phyloP scores from a whole-genome alignment of 495 filamentous ascomycete species.

The Xylaria bambusicola region DNA sequence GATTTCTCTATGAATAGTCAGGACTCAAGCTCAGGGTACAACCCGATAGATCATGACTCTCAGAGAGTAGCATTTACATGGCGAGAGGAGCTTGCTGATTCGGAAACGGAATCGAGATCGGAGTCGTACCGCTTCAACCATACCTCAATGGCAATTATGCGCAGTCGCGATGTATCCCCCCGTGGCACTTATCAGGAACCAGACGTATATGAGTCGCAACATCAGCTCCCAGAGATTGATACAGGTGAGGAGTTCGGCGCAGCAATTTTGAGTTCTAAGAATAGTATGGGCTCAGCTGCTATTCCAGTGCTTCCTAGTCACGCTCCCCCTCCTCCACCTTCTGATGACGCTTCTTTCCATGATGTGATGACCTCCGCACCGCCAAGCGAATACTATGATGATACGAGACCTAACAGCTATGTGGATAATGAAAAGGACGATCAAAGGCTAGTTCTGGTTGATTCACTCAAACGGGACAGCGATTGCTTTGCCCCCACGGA shows the following conservation, averaged over 20 bases:
- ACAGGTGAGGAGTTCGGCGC: constrained; percentile 36
- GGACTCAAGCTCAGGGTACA: constrained; percentile 39
- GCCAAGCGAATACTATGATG: constrained; percentile 41
- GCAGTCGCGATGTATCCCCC: constrained; percentile 25
- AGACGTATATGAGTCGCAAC: constrained; percentile 23
- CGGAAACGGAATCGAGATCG: constrained; percentile 33
- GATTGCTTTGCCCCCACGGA: constrained; percentile 32
- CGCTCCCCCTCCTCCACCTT: constrained; percentile 36
- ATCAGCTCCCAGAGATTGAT: constrained; percentile 42
- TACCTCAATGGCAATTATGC: constrained; percentile 22
- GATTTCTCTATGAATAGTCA: constrained; percentile 55
- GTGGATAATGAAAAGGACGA: constrained; percentile 34
- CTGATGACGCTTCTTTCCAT: constrained; percentile 25
- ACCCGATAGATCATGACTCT: constrained; percentile 27
- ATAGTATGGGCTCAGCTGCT: constrained; percentile 13
- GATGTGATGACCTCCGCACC: constrained; percentile 27
- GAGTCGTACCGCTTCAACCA: constrained; percentile 28
- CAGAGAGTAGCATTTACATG: constrained; percentile 27
- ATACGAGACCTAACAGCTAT: constrained; percentile 46
- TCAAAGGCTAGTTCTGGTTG: constrained; percentile 28
- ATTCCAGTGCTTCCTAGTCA: constrained; percentile 40
- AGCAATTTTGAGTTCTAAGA: constrained; percentile 28
- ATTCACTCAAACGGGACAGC: constrained; percentile 36
- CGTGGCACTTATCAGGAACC: constrained; percentile 21
- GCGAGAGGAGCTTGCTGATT: constrained; percentile 29